Percentiles rank a stretch among this genome's conserved stretches.
Conservation (phyloP, 768 basidiomycete species). For the Rhodotorula taiwanensis region DNA sequence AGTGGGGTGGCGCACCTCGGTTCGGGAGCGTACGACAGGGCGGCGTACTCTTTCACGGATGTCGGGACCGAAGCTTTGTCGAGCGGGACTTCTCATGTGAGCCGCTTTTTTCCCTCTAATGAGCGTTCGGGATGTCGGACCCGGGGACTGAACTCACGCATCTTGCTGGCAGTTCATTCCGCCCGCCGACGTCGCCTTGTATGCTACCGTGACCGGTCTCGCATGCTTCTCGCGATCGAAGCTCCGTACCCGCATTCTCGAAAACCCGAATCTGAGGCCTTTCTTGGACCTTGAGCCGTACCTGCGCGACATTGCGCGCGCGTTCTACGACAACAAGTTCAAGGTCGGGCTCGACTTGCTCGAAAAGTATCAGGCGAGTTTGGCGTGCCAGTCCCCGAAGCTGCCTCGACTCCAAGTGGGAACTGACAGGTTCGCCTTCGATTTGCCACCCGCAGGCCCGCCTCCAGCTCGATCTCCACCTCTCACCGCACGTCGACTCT, state of each 20-base stretch:
- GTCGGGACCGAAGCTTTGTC: conserved; percentile 35
- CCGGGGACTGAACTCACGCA: neutral
- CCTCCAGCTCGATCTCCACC: conserved; percentile 60
- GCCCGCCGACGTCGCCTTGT: conserved; percentile 76
- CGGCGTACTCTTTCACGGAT: conserved; percentile 58
- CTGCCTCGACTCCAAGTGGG: neutral
- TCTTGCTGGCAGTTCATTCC: conserved; percentile 57
- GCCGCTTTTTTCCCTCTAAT: neutral
- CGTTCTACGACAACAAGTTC: conserved; percentile 81
- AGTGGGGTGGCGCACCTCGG: conserved; percentile 69
- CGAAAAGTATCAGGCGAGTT: conserved; percentile 59
- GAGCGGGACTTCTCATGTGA: conserved; percentile 3
- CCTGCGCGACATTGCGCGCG: conserved; percentile 73
- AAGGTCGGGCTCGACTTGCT: conserved; percentile 71
- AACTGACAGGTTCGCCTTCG: too few species aligned
- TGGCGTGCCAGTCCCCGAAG: neutral
- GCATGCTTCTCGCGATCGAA: conserved; percentile 64
- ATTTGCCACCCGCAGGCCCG: too few species aligned
- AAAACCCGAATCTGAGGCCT: conserved; percentile 62
- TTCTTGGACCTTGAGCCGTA: conserved; percentile 81
- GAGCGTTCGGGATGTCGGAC: too few species aligned
- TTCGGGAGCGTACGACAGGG: conserved; percentile 67
- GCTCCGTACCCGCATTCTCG: conserved; percentile 59
- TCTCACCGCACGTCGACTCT: conserved; percentile 59
- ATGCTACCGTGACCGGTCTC: conserved; percentile 74